These are phyloP conservation scores for Monsonia emarginata DNA, from an alignment of 441 rosid genomes.

Conservation along the genomic window DNA sequence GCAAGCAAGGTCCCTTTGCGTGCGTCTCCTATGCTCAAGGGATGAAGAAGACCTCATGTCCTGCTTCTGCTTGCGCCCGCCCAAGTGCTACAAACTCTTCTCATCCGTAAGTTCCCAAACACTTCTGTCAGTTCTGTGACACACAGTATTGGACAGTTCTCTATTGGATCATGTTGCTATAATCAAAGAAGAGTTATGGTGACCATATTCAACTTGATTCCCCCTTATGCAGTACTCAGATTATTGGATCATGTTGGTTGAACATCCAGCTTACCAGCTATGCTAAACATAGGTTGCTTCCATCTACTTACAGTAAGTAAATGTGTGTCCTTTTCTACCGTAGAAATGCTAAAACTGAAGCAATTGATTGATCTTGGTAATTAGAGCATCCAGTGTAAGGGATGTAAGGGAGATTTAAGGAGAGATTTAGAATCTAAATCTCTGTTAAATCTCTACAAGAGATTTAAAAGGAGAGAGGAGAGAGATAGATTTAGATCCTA, in stretches of 20 bases:
- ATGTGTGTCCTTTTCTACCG: background rate
- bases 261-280: conserved; percentile 3
- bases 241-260: conserved; percentile 3
- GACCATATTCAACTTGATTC: background rate
- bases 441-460: too few species aligned
- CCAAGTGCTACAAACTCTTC: background rate
- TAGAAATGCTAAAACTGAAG: background rate
- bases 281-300: background rate
- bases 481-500: too few species aligned
- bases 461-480: too few species aligned
- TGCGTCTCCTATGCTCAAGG: background rate
- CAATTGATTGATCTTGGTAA: too few species aligned
- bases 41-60: background rate
- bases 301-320: background rate
- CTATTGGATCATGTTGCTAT: background rate
- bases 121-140: too few species aligned
- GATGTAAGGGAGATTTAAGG: too few species aligned
- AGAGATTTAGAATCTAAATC: too few species aligned
- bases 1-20: background rate
- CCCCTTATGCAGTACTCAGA: background rate
- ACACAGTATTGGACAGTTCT: background rate
- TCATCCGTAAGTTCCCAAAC: background rate
- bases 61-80: background rate
- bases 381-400: too few species aligned
- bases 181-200: background rate